phyloP scores from a whole-genome alignment of 2,329 filamentous ascomycete genomes.

The Plenodomus tracheiphilus region DNA sequence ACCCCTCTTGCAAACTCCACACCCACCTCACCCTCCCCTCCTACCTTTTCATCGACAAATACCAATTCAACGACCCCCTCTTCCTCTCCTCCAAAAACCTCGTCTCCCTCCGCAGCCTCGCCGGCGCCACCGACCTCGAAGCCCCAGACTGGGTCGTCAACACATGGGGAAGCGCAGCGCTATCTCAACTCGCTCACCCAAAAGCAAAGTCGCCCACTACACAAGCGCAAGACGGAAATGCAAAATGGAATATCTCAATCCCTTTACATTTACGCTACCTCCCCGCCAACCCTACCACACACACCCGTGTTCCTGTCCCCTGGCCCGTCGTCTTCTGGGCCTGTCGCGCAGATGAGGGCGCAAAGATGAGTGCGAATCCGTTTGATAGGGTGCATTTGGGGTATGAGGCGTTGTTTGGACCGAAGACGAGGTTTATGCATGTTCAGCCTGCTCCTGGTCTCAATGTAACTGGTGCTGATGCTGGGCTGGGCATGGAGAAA shows the following conservation, averaged over 20 bases:
- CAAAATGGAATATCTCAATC: slow-evolving; percentile 67
- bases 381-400: slow-evolving; percentile 86
- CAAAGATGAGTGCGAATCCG: slow-evolving; percentile 74
- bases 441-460: slow-evolving; percentile 36
- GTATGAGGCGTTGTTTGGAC: slow-evolving; percentile 79
- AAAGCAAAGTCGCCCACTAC: neutral
- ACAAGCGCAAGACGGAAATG: slow-evolving; percentile 11
- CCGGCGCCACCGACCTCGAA: slow-evolving; percentile 83
- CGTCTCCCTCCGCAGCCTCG: slow-evolving; percentile 66
- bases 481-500: neutral
- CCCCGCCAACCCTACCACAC: slow-evolving; percentile 42
- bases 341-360: slow-evolving; percentile 68
- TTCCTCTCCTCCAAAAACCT: slow-evolving; percentile 84
- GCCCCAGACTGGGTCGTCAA: slow-evolving; percentile 79
- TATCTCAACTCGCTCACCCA: slow-evolving; percentile 66
- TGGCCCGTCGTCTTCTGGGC: slow-evolving; percentile 92
- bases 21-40: slow-evolving; percentile 83
- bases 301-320: slow-evolving; percentile 60
- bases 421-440: slow-evolving; percentile 83
- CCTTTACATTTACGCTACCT: slow-evolving; percentile 88
- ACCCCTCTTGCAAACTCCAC: slow-evolving; percentile 67
- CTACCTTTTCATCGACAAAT: slow-evolving; percentile 80
- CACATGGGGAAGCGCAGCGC: slow-evolving; percentile 76
- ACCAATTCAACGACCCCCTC: slow-evolving; percentile 76
- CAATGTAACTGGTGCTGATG: slow-evolving; percentile 6